Conservation (phyloP, 352 stramenopile genomes). For the Pythium apleroticum region DNA sequence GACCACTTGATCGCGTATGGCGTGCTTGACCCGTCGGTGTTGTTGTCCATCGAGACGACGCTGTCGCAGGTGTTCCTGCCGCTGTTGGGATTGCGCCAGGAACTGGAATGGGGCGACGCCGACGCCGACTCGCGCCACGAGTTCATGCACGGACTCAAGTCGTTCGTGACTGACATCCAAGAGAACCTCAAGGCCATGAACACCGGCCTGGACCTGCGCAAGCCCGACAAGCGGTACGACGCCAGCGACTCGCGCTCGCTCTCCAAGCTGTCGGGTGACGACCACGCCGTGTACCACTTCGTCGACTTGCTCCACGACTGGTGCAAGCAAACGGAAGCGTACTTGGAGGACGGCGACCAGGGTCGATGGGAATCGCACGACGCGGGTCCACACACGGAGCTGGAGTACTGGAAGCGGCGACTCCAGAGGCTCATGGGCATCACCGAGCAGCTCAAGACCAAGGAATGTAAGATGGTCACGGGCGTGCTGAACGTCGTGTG, state of each 20-base stretch:
- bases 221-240: slow-evolving; percentile 84
- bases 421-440: slow-evolving; percentile 98
- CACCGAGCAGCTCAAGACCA: slow-evolving; percentile 97
- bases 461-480: slow-evolving; percentile 94
- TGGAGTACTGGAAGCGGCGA: slow-evolving; percentile 95
- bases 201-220: slow-evolving; percentile 84
- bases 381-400: slow-evolving; percentile 84
- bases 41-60: slow-evolving; percentile 71
- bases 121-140: slow-evolving; percentile 72
- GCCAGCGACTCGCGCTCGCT: slow-evolving; percentile 62
- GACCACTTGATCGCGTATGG: slow-evolving; percentile 72
- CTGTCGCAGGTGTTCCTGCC: slow-evolving; percentile 75
- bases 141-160: slow-evolving; percentile 79
- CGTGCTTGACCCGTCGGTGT: slow-evolving; percentile 64
- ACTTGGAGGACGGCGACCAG: slow-evolving; percentile 85
- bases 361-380: slow-evolving; percentile 80
- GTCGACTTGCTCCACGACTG: slow-evolving; percentile 88
- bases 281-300: slow-evolving; percentile 78
- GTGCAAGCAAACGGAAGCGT: slow-evolving; percentile 86
- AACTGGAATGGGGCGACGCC: slow-evolving; percentile 65
- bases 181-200: slow-evolving; percentile 90
- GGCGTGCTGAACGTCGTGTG: slow-evolving; percentile 89
- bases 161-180: slow-evolving; percentile 84
- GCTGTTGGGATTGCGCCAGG: slow-evolving; percentile 39
- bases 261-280: slow-evolving; percentile 67